Percentiles rank a stretch among this genome's conserved stretches.
phyloP scores from a whole-genome alignment of 2,329 filamentous ascomycete genomes.

The Penicillium sp. region DNA sequence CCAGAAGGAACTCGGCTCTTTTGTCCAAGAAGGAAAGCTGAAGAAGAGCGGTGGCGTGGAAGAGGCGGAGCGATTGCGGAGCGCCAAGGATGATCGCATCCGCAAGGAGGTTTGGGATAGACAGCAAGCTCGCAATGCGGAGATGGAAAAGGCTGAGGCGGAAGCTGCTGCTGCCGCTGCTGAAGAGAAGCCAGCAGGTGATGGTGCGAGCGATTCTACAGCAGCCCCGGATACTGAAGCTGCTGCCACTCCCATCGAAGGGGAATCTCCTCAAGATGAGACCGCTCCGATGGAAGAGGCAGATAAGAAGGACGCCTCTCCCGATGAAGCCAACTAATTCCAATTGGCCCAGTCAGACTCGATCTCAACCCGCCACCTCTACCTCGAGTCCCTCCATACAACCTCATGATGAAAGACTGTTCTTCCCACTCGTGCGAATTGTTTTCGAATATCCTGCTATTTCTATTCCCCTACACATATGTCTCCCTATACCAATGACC shows the following conservation, averaged over 20 bases:
- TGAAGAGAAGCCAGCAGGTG: conserved; percentile 23
- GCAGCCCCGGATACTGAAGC: conserved; percentile 3
- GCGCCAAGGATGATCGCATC: conserved; percentile 84
- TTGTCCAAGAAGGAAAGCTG: conserved; percentile 87
- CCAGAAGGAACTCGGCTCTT: conserved; percentile 81
- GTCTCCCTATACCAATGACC: conserved; percentile 26
- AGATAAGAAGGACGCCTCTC: conserved; percentile 13
- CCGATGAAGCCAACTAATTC: conserved; percentile 10
- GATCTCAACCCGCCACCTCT: neutral
- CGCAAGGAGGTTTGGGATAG: conserved; percentile 73
- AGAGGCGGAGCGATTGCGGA: conserved; percentile 84
- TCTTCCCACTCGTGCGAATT: neutral
- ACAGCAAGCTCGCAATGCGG: conserved; percentile 58
- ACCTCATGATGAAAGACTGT: neutral
- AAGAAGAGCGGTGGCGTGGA: conserved; percentile 97
- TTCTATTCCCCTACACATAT: conserved; percentile 4
- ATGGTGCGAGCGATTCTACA: conserved; percentile 9
- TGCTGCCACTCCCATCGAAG: neutral
- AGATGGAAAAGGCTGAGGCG: conserved; percentile 50
- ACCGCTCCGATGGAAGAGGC: neutral
- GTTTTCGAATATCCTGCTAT: neutral
- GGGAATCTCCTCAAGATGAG: conserved; percentile 5
- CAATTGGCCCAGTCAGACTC: conserved; percentile 1
- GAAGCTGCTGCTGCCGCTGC: conserved; percentile 35
- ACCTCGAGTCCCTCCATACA: neutral